phyloP scores from a whole-genome alignment of 108 stramenopile genomes.

The Pseudonitzschia multistriata region DNA sequence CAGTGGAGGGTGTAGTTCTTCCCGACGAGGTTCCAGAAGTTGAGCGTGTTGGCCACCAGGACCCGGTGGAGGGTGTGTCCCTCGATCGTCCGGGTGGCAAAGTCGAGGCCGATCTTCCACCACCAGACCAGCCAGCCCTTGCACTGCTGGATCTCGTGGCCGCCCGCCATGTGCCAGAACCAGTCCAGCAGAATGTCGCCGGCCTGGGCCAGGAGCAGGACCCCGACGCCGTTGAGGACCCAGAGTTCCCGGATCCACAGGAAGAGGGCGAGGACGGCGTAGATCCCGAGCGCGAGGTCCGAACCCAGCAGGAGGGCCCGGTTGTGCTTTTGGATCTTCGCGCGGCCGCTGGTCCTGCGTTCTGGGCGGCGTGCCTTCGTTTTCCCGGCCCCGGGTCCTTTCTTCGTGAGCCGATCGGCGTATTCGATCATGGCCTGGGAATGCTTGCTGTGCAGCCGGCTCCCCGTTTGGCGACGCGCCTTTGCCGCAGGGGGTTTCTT shows the following conservation, averaged over 20 bases:
- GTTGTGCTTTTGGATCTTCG: too few relatives aligned
- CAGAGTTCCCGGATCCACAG: background rate
- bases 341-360: too few relatives aligned
- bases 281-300: background rate
- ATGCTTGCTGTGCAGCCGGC: too few relatives aligned
- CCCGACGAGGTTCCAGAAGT: constrained; percentile 4
- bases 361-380: too few relatives aligned
- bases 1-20: background rate
- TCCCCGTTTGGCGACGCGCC: too few relatives aligned
- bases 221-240: background rate
- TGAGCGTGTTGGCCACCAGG: constrained; percentile 1
- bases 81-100: constrained; percentile 2
- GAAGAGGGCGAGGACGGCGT: background rate
- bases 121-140: constrained; percentile 5
- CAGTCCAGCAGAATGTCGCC: background rate
- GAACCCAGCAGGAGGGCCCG: too few relatives aligned
- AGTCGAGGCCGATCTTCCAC: background rate
- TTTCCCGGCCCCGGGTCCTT: too few relatives aligned
- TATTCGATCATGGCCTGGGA: too few relatives aligned
- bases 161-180: constrained; percentile 5
- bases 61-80: background rate
- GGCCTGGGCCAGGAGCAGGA: background rate
- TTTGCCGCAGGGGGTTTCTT: too few relatives aligned
- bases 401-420: too few relatives aligned
- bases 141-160: background rate